Base-by-base conservation (phyloP, 495 filamentous ascomycete species). In the Aspergillus olivimuriae region DNA sequence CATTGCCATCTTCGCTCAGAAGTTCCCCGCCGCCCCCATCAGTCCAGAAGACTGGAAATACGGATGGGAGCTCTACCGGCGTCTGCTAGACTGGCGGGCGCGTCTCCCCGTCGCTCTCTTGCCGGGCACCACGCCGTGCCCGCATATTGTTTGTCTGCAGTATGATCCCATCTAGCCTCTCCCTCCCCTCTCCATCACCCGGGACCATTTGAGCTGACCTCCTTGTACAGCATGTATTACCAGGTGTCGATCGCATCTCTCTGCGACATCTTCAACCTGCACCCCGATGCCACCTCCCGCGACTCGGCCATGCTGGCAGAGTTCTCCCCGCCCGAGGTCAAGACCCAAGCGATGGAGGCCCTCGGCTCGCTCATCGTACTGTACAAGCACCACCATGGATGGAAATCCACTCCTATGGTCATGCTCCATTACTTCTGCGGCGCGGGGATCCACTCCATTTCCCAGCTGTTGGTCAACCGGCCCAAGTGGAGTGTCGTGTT, bases 361-460 rank as follows among this genome's bases (percentile, higher is more conserved):
- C 48, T 56, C 17, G 55, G 58, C 16, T 56, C 58, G 0, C 49
- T 61, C 35, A 39, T 61, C 7, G 44, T 61, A 2, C 32, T 58
- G 7, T 58, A 47, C 39, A 52, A 51, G 41, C 44, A 47, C 3
- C 37, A 16, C 24, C 55, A 61, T 34, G 58, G 58, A 5, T 56
- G 50, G 43, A 61, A 58, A 26, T 58, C 58, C 1, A 26, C 58
- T n/a, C 55, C 58, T 2, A 53, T 61, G 34, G 55, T 61, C 2
- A 61, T 61, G 58, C 38, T 57, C 10, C 58, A 61, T 33, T 58
- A 58, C 34, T 55, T 56, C 26, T 57, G 55, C 26, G 38, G 55
- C 2, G 58, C 44, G 0, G 55, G 58, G 1, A 48, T 61, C 7
- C 49, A 58, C 28, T 44, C 52, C 17, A 42, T 52, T 14, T 50